These are phyloP conservation scores for Vitis rupestris DNA, from an alignment of 164 flowering plant genomes.

Conservation along the genomic window DNA sequence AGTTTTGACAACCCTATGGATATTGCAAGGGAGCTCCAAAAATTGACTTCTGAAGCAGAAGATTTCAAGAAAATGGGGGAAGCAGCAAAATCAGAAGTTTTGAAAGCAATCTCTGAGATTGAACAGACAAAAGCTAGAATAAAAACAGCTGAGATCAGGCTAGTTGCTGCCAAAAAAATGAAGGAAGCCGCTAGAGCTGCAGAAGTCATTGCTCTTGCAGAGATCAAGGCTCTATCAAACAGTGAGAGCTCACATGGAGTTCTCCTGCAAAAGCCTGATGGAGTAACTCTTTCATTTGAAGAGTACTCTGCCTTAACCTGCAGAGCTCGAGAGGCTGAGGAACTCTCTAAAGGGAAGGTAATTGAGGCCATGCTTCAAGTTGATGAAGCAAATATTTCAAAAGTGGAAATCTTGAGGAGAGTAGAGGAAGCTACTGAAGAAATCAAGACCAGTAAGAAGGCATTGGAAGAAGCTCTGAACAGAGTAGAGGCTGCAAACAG, in stretches of 20 bases:
- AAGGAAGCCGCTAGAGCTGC: constrained; percentile 85
- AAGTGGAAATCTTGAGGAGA: constrained; percentile 52
- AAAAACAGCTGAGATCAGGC: constrained; percentile 70
- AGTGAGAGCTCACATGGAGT: constrained; percentile 26
- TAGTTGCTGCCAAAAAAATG: constrained; percentile 83
- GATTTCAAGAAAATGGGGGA: constrained; percentile 69
- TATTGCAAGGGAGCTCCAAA: constrained; percentile 55
- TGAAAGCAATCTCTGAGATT: constrained; percentile 60
- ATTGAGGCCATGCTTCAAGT: constrained; percentile 53
- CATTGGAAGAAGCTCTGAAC: constrained; percentile 67
- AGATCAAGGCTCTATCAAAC: constrained; percentile 59
- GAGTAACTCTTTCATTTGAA: constrained; percentile 66
- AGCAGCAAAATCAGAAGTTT: constrained; percentile 60
- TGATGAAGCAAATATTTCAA: constrained; percentile 70
- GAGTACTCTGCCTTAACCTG: constrained; percentile 58
- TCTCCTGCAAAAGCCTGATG: constrained; percentile 25
- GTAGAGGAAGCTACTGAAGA: constrained; percentile 83
- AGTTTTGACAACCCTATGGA: constrained; percentile 35
- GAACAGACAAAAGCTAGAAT: constrained; percentile 61
- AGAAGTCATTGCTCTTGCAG: constrained; percentile 78
- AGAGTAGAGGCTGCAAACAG: constrained; percentile 79
- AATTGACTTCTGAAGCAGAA: constrained; percentile 64
- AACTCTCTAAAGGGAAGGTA: constrained; percentile 46
- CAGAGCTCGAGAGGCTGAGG: constrained; percentile 71
- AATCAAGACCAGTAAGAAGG: constrained; percentile 67